Percentiles rank a stretch among this genome's conserved stretches.
These are phyloP conservation scores for Cytospora piceae DNA, from an alignment of 2,329 filamentous ascomycete species.

Conservation along the genomic window DNA sequence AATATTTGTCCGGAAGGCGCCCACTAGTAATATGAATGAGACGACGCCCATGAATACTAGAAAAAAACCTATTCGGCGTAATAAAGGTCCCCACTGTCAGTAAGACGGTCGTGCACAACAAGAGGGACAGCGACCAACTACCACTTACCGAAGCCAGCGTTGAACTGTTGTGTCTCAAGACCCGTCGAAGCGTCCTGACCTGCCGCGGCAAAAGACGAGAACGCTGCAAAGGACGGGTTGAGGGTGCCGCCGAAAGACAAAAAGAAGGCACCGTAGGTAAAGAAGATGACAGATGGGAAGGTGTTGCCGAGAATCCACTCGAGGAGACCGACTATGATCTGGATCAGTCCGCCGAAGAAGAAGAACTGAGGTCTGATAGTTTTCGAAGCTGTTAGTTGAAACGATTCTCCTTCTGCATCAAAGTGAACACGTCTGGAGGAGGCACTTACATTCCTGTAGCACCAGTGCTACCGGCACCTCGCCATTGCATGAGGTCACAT, in stretches of 20 bases:
- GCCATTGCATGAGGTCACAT: constrained; percentile 50
- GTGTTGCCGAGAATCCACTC: constrained; percentile 56
- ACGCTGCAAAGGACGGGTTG: constrained; percentile 50
- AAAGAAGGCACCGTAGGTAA: constrained; percentile 52
- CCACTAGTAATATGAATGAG: constrained; percentile 63
- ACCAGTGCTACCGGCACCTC: constrained; percentile 51
- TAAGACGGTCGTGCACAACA: neutral
- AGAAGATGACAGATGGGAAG: constrained; percentile 57
- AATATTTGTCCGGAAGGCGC: constrained; percentile 65
- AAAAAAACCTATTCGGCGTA: constrained; percentile 50
- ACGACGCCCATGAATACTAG: constrained; percentile 63
- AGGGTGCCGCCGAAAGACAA: constrained; percentile 53
- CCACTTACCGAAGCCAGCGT: constrained; percentile 46
- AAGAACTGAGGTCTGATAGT: constrained; percentile 44
- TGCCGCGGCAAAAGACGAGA: constrained; percentile 40
- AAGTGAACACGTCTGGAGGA: neutral
- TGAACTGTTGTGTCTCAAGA: constrained; percentile 45
- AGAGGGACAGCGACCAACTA: neutral
- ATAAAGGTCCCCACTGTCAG: too few relatives aligned
- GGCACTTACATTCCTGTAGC: constrained; percentile 51
- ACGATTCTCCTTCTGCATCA: neutral
- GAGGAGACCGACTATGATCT: constrained; percentile 49
- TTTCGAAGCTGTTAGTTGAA: neutral
- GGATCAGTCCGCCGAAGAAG: constrained; percentile 51
- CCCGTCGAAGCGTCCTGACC: constrained; percentile 36